These are phyloP conservation scores for Cytospora chrysosperma DNA, from an alignment of 2,329 filamentous ascomycete species.

Conservation along the genomic window DNA sequence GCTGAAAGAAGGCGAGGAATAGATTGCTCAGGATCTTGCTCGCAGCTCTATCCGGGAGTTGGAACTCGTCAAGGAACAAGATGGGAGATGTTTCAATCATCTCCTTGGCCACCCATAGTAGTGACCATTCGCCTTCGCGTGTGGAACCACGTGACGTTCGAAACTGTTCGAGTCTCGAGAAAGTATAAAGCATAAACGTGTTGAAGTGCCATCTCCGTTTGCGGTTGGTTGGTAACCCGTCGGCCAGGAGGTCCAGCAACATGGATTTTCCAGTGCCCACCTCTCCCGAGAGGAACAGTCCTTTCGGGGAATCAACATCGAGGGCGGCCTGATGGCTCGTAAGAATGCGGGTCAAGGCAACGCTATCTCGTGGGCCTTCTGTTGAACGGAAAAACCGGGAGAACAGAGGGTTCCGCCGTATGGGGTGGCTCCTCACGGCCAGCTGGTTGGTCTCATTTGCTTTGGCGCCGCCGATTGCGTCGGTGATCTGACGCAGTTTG, in stretches of 20 bases:
- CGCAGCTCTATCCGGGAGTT: constrained; percentile 74
- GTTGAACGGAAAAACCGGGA: constrained; percentile 57
- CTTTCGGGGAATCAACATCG: constrained; percentile 68
- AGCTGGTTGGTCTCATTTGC: constrained; percentile 38
- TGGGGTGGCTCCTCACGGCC: constrained; percentile 53
- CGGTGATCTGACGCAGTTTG: constrained; percentile 60
- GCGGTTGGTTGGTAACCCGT: constrained; percentile 69
- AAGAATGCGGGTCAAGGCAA: constrained; percentile 67
- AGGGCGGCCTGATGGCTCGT: constrained; percentile 71
- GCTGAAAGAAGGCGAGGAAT: constrained; percentile 76
- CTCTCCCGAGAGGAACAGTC: constrained; percentile 75
- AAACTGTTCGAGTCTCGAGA: constrained; percentile 69
- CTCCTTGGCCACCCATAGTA: constrained; percentile 73
- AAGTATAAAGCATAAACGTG: constrained; percentile 78
- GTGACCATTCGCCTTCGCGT: constrained; percentile 57
- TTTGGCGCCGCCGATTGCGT: constrained; percentile 40
- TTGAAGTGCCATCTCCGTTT: constrained; percentile 82
- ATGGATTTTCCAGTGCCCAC: constrained; percentile 83
- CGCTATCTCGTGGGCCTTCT: constrained; percentile 53
- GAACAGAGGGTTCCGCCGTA: constrained; percentile 59
- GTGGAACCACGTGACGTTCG: constrained; percentile 41
- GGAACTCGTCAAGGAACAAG: constrained; percentile 80
- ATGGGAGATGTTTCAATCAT: constrained; percentile 74
- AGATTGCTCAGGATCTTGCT: constrained; percentile 78
- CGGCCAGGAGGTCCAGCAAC: constrained; percentile 79